Percentiles rank a stretch among this genome's conserved stretches.
These are phyloP conservation scores for Iris pallida DNA, from an alignment of 116 monocot species.

Conservation along the genomic window DNA sequence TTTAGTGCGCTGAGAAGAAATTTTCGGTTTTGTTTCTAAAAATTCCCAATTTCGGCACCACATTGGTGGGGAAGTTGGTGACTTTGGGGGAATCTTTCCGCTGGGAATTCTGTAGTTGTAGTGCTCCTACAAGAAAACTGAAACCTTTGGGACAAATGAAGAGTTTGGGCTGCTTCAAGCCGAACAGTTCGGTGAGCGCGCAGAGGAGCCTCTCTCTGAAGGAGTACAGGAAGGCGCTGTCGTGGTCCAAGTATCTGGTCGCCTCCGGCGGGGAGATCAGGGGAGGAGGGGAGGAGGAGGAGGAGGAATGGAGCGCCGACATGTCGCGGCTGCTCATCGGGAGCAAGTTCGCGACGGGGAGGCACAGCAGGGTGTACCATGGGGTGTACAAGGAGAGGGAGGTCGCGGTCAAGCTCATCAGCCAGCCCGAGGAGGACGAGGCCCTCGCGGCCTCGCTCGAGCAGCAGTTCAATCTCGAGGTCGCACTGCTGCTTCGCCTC, in stretches of 20 bases:
- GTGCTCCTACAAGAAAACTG: no score
- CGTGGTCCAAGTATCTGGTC: conserved; percentile 90
- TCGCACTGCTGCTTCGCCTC: conserved; percentile 58
- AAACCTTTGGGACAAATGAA: no score
- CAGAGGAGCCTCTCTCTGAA: conserved; percentile 68
- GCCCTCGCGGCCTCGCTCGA: conserved; percentile 51
- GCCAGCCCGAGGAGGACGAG: conserved; percentile 84
- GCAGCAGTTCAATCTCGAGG: conserved; percentile 77
- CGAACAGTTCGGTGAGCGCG: conserved; percentile 15
- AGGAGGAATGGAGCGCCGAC: conserved; percentile 79
- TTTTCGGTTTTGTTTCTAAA: background rate
- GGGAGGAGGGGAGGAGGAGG: conserved; percentile 45
- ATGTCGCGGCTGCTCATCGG: conserved; percentile 82
- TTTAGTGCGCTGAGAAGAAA: no score
- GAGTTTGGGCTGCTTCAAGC: conserved; percentile 41
- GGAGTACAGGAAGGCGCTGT: conserved; percentile 72
- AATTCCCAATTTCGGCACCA: background rate
- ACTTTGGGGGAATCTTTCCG: no score
- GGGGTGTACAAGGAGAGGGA: conserved; percentile 71
- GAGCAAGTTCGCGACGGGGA: conserved; percentile 71
- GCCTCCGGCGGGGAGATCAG: conserved; percentile 69
- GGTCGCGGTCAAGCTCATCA: conserved; percentile 87
- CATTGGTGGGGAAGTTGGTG: background rate
- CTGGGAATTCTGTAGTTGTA: no score
- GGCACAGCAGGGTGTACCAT: conserved; percentile 83